Evolutionary conservation across 495 filamentous ascomycete genomes (phyloP).

Genomic region (Wilcoxina mikolae): DNA sequence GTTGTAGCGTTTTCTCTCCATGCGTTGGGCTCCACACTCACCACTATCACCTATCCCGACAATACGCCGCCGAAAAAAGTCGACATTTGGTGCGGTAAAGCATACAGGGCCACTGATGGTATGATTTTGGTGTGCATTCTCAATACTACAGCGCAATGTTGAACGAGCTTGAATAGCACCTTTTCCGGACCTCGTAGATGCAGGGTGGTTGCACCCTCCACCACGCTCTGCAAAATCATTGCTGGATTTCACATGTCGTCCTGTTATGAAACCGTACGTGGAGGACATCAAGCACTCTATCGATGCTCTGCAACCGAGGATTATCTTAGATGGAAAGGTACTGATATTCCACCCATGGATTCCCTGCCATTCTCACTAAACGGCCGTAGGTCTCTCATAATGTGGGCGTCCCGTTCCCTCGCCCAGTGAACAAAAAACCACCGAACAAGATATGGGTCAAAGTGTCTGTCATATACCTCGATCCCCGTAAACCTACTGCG

Average conservation of each 20-base stretch:
- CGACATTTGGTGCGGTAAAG: constrained; percentile 10
- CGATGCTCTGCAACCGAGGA: neutral
- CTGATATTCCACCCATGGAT: neutral
- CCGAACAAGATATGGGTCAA: neutral
- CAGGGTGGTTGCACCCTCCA: constrained; percentile 2
- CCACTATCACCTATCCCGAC: constrained; percentile 4
- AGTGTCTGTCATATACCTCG: neutral
- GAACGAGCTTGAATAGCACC: neutral
- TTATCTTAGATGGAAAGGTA: neutral
- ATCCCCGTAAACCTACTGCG: neutral
- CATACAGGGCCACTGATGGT: constrained; percentile 20
- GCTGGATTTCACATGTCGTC: constrained; percentile 1
- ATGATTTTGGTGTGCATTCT: neutral
- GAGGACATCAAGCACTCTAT: neutral
- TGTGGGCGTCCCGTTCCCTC: neutral
- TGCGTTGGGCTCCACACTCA: neutral
- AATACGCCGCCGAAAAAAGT: neutral
- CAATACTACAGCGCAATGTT: neutral
- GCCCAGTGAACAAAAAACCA: no score
- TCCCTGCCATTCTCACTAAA: no score
- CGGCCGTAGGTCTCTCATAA: constrained; percentile 1
- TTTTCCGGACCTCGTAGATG: constrained; percentile 1
- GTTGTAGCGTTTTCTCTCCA: no score
- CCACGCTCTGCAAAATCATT: neutral
- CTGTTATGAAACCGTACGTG: neutral